A percentile compares a stretch with the other conserved stretches of the same genome.
These are phyloP conservation scores for Stephanodiscus minutulus DNA, from an alignment of 108 stramenopile genomes.

Conservation along the genomic window DNA sequence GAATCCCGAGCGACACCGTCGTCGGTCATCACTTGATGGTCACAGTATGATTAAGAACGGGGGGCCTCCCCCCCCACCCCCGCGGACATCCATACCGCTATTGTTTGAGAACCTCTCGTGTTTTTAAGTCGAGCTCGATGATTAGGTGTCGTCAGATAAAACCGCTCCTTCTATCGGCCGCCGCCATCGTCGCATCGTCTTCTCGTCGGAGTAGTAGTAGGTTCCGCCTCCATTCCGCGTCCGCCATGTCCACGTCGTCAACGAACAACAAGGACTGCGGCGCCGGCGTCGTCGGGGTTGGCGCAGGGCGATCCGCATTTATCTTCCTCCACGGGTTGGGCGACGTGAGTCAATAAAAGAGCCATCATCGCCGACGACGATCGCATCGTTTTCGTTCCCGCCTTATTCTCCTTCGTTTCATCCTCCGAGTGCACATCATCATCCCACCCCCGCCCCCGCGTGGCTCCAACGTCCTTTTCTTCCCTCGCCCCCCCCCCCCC, in stretches of 20 bases:
- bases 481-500: constrained; percentile 30
- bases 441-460: constrained; percentile 61
- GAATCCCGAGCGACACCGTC: no score
- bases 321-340: constrained; percentile 85
- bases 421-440: no score
- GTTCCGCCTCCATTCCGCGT: background rate
- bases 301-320: constrained; percentile 9
- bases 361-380: background rate
- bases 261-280: background rate
- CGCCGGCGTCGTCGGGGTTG: no score
- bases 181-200: background rate
- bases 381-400: no score
- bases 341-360: constrained; percentile 19
- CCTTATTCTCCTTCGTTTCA: background rate
- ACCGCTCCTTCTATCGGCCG: background rate
- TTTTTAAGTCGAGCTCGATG: no score
- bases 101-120: no score
- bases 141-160: background rate
- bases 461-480: constrained; percentile 45
- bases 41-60: no score
- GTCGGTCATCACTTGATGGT: no score
- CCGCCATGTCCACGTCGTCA: constrained; percentile 4
- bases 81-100: no score
- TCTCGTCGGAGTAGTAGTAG: no score
- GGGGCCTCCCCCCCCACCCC: no score